A percentile compares a stretch with the other conserved stretches of the same genome.
Conservation (phyloP, 495 filamentous ascomycete genomes). For the Penicillium cataractarum region DNA sequence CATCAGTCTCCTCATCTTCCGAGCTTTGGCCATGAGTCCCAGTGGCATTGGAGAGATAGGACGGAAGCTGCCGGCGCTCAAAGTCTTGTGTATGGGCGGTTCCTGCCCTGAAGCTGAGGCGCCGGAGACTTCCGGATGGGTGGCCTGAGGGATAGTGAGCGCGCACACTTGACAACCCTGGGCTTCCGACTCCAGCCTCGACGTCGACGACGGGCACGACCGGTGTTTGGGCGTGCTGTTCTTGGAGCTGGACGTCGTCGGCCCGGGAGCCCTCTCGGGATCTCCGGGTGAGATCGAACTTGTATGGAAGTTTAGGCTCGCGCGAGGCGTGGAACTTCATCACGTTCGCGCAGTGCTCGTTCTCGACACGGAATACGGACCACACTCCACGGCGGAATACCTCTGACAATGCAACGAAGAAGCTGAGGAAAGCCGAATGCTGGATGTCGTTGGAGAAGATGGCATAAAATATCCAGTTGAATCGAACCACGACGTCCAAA, state of each 20-base stretch:
- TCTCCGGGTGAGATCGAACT: conserved; percentile 40
- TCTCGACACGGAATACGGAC: conserved; percentile 92
- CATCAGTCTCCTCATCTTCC: conserved; percentile 36
- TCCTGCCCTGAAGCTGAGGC: conserved; percentile 65
- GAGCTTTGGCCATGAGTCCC: conserved; percentile 22
- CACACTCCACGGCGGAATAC: conserved; percentile 83
- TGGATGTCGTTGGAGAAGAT: conserved; percentile 78
- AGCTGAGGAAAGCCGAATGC: conserved; percentile 77
- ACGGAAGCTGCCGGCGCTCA: conserved; percentile 66
- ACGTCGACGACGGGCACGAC: conserved; percentile 32
- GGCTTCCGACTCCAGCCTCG: conserved; percentile 29
- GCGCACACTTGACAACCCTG: conserved; percentile 28
- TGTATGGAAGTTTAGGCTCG: conserved; percentile 81
- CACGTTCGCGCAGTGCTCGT: conserved; percentile 92
- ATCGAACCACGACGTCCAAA: conserved; percentile 84
- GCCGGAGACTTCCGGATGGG: conserved; percentile 38
- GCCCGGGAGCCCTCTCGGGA: conserved; percentile 27
- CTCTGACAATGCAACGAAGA: conserved; percentile 75
- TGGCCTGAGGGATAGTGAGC: conserved; percentile 29
- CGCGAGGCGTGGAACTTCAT: conserved; percentile 79
- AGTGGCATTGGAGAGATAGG: conserved; percentile 33
- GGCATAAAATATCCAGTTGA: conserved; percentile 94
- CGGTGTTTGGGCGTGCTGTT: conserved; percentile 28
- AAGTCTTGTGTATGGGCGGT: conserved; percentile 87
- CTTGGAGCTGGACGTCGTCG: conserved; percentile 36